phyloP scores from a whole-genome alignment of 2,329 filamentous ascomycete genomes.

The Aureobasidium sp. region DNA sequence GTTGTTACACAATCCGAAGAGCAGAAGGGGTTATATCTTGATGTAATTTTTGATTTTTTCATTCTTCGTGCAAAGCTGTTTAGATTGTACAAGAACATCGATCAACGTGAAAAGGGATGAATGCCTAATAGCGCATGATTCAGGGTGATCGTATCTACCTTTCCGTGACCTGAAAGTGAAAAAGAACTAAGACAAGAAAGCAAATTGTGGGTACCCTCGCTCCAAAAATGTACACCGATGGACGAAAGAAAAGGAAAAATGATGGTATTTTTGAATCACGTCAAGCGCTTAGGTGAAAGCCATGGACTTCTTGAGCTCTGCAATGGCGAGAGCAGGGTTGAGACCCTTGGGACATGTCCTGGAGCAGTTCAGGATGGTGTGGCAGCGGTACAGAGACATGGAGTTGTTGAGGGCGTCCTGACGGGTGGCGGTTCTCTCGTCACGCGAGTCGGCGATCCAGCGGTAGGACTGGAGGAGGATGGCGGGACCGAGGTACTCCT shows the following conservation, averaged over 20 bases:
- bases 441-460: constrained; percentile 92
- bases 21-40: background rate
- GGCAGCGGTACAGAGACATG: constrained; percentile 98
- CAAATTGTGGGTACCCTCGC: constrained; percentile 5
- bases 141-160: background rate
- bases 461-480: constrained; percentile 96
- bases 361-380: constrained; percentile 99
- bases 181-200: constrained; percentile 1
- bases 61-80: background rate
- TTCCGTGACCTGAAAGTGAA: background rate
- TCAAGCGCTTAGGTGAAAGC: constrained; percentile 41
- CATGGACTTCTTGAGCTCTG: constrained; percentile 98
- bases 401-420: constrained; percentile 93
- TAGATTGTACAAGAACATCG: background rate
- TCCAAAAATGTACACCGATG: constrained; percentile 4
- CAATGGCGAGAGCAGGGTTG: constrained; percentile 91
- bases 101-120: background rate
- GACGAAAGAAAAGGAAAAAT: background rate
- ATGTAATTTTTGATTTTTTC: background rate
- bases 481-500: constrained; percentile 96
- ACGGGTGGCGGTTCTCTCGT: constrained; percentile 80
- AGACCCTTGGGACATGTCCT: constrained; percentile 96
- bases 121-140: constrained; percentile 3
- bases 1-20: too few species aligned
- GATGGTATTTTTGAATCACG: background rate